These are phyloP conservation scores for Thalassiosira profunda DNA, from an alignment of 108 stramenopile genomes.

Conservation along the genomic window DNA sequence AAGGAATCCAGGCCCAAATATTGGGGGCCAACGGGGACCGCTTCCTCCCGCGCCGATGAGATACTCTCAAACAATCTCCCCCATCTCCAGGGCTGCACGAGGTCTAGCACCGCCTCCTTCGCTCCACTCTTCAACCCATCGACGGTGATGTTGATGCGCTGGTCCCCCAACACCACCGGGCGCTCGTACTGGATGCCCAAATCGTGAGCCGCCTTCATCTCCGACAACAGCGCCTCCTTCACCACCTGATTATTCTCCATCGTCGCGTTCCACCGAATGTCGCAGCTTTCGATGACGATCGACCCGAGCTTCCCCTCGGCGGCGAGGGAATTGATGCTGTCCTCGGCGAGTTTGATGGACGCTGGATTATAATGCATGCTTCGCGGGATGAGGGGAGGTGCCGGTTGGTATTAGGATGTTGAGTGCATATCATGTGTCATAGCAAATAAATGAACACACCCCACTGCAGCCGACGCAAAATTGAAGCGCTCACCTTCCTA, in stretches of 20 bases:
- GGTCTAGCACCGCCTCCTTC: constrained; percentile 49
- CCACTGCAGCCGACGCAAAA: too few species aligned
- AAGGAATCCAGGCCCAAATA: constrained; percentile 57
- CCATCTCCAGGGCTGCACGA: constrained; percentile 52
- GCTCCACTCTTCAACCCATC: constrained; percentile 41
- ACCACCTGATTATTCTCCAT: constrained; percentile 44
- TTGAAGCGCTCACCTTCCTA: too few species aligned
- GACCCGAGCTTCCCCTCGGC: constrained; percentile 44
- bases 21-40: constrained; percentile 45
- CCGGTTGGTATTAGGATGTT: not conserved
- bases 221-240: constrained; percentile 46
- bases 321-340: constrained; percentile 46
- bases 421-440: too few species aligned
- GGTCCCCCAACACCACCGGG: constrained; percentile 72
- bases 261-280: constrained; percentile 69
- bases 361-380: constrained; percentile 74
- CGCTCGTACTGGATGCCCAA: constrained; percentile 48
- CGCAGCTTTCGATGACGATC: constrained; percentile 69
- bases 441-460: too few species aligned
- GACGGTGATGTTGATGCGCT: constrained; percentile 65
- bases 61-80: constrained; percentile 39
- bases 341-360: constrained; percentile 53
- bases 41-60: constrained; percentile 32
- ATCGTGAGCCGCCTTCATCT: constrained; percentile 69
- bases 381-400: too few species aligned